phyloP scores from a whole-genome alignment of 352 stramenopile genomes.

The Globisporangium orthogonon region DNA sequence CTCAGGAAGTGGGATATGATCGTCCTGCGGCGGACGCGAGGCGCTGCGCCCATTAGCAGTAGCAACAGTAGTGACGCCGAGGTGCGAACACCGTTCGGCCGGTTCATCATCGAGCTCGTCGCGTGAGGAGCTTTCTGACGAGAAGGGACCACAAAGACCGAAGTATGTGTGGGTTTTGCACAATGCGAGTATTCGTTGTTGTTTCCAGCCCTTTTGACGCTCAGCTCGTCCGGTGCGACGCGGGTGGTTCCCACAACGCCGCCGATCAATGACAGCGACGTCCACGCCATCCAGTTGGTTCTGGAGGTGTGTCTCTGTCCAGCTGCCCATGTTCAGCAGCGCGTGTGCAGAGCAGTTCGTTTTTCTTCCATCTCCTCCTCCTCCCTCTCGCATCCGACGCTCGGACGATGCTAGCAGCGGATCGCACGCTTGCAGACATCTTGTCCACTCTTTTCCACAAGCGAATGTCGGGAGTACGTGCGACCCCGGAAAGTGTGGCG shows the following conservation, averaged over 20 bases:
- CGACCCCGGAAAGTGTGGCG: no score
- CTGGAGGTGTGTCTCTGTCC: no score
- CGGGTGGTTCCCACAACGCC: neutral
- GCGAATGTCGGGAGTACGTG: neutral
- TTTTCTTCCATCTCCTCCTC: no score
- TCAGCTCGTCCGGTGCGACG: neutral
- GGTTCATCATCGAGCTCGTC: conserved; percentile 4
- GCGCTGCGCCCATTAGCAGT: neutral
- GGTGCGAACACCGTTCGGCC: neutral
- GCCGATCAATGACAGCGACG: no score
- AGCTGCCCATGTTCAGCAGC: neutral
- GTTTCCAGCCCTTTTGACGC: neutral
- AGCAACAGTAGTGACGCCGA: neutral
- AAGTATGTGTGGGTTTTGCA: neutral
- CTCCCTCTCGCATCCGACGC: no score
- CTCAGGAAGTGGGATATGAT: conserved; percentile 7
- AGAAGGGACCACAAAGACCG: no score
- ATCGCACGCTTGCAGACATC: no score
- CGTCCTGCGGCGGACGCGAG: conserved; percentile 1
- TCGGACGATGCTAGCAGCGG: no score
- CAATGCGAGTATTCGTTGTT: neutral
- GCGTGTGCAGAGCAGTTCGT: neutral
- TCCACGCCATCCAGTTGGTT: no score
- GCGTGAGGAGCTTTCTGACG: neutral
- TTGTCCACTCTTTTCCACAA: no score